phyloP scores from a whole-genome alignment of 176 grass and related monocot species.

The Bothriochloa decipiens region DNA sequence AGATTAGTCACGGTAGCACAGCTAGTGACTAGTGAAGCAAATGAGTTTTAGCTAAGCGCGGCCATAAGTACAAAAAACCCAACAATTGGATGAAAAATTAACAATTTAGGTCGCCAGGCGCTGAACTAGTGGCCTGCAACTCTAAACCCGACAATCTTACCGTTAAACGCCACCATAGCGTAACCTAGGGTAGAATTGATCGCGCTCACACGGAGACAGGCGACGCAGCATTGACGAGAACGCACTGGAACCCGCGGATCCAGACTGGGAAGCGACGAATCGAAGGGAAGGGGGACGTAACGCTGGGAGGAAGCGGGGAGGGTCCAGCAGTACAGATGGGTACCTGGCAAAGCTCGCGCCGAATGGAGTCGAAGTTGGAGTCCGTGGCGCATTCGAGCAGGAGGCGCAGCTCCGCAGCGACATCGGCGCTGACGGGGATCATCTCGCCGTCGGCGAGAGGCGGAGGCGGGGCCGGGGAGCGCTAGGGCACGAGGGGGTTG shows the following conservation, averaged over 20 bases:
- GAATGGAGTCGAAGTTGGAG: slow-evolving; percentile 47
- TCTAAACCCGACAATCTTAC: neutral
- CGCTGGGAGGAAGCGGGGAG: neutral
- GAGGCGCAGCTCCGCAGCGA: slow-evolving; percentile 56
- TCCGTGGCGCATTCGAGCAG: slow-evolving; percentile 58
- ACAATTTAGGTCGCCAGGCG: neutral
- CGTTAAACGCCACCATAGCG: neutral
- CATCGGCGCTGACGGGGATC: slow-evolving; percentile 38
- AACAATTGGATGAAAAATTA: neutral
- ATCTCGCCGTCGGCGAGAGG: slow-evolving; percentile 46
- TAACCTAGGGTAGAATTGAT: neutral
- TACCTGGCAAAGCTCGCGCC: slow-evolving; percentile 45
- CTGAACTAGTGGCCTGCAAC: neutral
- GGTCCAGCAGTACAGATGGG: slow-evolving; percentile 6
- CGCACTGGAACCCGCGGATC: slow-evolving; percentile 4
- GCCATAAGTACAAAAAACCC: neutral
- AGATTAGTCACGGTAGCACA: neutral
- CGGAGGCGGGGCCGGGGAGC: neutral
- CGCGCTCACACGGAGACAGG: neutral
- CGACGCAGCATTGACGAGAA: neutral
- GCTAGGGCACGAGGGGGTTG: neutral
- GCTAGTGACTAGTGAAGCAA: neutral
- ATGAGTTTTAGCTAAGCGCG: neutral
- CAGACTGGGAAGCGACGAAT: neutral
- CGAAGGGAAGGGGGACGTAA: neutral